phyloP scores from a whole-genome alignment of 441 rosid genomes.

The Omphalea diandra region DNA sequence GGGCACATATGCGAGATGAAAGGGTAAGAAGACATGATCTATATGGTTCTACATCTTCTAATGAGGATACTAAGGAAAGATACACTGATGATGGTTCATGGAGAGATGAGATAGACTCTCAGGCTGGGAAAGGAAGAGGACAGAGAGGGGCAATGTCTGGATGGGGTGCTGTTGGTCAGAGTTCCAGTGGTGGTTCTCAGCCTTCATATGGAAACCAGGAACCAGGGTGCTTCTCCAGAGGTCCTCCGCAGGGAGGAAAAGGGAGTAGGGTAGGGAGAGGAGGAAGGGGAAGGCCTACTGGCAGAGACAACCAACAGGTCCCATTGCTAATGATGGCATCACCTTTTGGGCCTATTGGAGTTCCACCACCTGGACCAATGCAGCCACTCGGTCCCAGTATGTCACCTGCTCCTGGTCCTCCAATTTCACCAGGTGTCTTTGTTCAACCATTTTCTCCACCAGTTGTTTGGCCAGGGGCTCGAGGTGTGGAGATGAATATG shows the following conservation, averaged over 20 bases:
- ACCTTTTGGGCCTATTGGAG: slow-evolving; percentile 86
- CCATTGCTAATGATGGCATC: slow-evolving; percentile 85
- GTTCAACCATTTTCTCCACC: slow-evolving; percentile 80
- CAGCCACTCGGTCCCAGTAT: slow-evolving; percentile 82
- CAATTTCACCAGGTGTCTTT: slow-evolving; percentile 76
- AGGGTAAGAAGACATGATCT: slow-evolving; percentile 60
- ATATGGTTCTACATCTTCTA: slow-evolving; percentile 48
- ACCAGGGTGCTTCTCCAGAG: slow-evolving; percentile 50
- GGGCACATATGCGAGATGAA: slow-evolving; percentile 59
- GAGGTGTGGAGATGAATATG: slow-evolving; percentile 91
- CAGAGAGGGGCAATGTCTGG: slow-evolving; percentile 59
- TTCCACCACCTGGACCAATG: slow-evolving; percentile 93
- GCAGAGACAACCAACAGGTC: slow-evolving; percentile 87
- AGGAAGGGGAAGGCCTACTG: slow-evolving; percentile 81
- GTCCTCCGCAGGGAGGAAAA: slow-evolving; percentile 60
- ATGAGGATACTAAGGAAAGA: slow-evolving; percentile 73
- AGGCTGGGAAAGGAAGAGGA: slow-evolving; percentile 76
- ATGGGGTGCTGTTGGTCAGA: slow-evolving; percentile 47
- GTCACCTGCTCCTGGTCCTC: slow-evolving; percentile 86
- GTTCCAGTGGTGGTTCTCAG: slow-evolving; percentile 59
- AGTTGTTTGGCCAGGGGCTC: slow-evolving; percentile 89
- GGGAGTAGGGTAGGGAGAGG: slow-evolving; percentile 82
- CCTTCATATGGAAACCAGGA: slow-evolving; percentile 61
- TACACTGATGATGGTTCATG: slow-evolving; percentile 58
- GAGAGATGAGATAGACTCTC: slow-evolving; percentile 70